A percentile compares a stretch with the other conserved stretches of the same genome.
These are phyloP conservation scores for Schizopora paradoxa DNA, from an alignment of 1,284 basidiomycete species.

Conservation along the genomic window DNA sequence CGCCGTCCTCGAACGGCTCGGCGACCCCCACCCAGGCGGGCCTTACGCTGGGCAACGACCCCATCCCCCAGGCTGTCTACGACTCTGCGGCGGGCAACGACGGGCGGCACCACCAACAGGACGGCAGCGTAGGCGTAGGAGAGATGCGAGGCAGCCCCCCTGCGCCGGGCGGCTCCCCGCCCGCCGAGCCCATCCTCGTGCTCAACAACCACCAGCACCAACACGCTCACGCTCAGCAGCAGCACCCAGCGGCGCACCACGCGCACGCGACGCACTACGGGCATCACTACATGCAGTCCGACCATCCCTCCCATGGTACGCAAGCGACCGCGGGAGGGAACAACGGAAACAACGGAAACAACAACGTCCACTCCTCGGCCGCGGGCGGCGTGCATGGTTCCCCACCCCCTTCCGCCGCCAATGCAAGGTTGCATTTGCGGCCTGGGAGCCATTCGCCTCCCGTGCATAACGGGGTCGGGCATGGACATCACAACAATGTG, in stretches of 20 bases:
- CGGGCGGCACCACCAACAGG: no score
- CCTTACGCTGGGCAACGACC: constrained; percentile 10
- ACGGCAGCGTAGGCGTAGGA: no score
- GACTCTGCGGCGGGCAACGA: no score
- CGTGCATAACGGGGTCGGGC: no score
- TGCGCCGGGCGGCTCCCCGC: background rate
- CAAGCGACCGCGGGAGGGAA: background rate
- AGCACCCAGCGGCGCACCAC: background rate
- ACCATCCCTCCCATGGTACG: background rate
- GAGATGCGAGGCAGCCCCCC: background rate
- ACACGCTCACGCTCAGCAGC: background rate
- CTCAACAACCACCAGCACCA: background rate
- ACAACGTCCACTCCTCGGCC: constrained; percentile 1
- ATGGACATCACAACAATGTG: no score
- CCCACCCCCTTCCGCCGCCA: background rate
- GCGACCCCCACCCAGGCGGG: background rate
- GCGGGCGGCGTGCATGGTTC: background rate
- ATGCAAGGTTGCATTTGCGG: no score
- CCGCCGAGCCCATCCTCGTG: no score
- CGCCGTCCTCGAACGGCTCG: constrained; percentile 1
- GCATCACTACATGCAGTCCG: background rate
- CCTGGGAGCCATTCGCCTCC: no score
- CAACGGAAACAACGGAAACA: background rate
- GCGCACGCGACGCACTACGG: background rate
- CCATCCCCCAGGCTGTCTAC: constrained; percentile 5